Conservation (phyloP, 306 rosid species). For the Cucurbita moschata region DNA sequence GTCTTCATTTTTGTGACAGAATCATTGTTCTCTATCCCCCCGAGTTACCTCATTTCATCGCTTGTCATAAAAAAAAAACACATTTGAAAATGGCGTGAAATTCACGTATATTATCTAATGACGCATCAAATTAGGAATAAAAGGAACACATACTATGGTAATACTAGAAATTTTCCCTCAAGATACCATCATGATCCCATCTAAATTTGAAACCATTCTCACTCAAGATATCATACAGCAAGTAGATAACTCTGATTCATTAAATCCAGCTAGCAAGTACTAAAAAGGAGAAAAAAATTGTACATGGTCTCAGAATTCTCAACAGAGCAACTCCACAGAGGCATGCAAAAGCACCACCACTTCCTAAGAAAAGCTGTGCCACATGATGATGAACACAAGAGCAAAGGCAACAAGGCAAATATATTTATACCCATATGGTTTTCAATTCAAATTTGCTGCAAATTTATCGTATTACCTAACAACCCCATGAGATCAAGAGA, state of each 20-base stretch:
- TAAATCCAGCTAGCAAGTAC: background rate
- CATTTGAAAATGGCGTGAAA: too few relatives aligned
- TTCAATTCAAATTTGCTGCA: background rate
- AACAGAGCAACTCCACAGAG: background rate
- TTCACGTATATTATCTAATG: too few relatives aligned
- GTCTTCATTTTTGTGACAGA: too few relatives aligned
- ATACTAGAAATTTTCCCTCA: too few relatives aligned
- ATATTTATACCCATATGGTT: background rate
- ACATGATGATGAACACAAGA: background rate
- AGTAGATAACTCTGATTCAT: background rate
- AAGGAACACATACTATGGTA: too few relatives aligned
- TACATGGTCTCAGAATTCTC: background rate
- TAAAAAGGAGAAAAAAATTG: background rate
- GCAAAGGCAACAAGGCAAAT: background rate
- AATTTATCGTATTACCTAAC: background rate
- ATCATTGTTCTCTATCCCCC: too few relatives aligned
- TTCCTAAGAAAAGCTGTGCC: background rate
- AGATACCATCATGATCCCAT: too few relatives aligned
- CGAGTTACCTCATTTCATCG: too few relatives aligned
- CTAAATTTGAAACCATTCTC: too few relatives aligned
- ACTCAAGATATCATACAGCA: background rate
- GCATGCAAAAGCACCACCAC: background rate
- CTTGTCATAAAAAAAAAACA: too few relatives aligned
- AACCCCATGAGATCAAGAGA: background rate
- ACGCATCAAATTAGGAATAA: too few relatives aligned